Base-by-base conservation (phyloP, 2,329 filamentous ascomycete genomes). In the Aspergillus calidoustus region DNA sequence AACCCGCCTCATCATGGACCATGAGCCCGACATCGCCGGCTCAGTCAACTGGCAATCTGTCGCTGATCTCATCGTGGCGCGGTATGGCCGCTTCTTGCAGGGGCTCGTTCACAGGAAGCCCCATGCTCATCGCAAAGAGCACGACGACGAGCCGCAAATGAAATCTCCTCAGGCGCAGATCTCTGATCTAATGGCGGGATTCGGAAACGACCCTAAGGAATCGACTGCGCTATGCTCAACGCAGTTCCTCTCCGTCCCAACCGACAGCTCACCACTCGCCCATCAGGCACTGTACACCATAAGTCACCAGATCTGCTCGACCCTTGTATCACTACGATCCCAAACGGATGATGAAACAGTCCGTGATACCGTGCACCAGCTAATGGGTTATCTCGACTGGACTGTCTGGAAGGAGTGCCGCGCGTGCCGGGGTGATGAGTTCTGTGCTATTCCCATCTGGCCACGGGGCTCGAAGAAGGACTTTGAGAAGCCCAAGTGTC, bases 401-500 rank as follows among this genome's bases (percentile, higher is more conserved):
- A 81, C 84, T 3, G 80, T 74, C 0, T 89, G 86, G 86, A 87
- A 85, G 66, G 78, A 82, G 54, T 86, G 86, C 54, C 75, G 78
- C 5, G 77, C 79, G 0, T 90, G 88, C 68, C 71, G 66, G 0
- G 76, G 78, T 7, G 79, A 85, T 49, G 82, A 89, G 71, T 72
- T 87, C 3, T 87, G 87, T 64, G 81, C 86, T 47, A 77, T 89
- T n/a, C 86, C 86, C 2, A 87, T 89, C 68, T 90, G 87, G 86
- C 87, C 87, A 0, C 77, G 82, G 70, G 87, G 87, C 0, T 77
- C 74, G 0, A 68, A 74, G 0, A 79, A 85, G 30, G 87, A 89
- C 68, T 84, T 30, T 47, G 52, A 54, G 23, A 28, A 22, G 17
- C 51, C 51, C 13, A 43, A n/a, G 11, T 54, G 51, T 23, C 34